Conservation (phyloP, 345 rosid species). For the Acer negundo region DNA sequence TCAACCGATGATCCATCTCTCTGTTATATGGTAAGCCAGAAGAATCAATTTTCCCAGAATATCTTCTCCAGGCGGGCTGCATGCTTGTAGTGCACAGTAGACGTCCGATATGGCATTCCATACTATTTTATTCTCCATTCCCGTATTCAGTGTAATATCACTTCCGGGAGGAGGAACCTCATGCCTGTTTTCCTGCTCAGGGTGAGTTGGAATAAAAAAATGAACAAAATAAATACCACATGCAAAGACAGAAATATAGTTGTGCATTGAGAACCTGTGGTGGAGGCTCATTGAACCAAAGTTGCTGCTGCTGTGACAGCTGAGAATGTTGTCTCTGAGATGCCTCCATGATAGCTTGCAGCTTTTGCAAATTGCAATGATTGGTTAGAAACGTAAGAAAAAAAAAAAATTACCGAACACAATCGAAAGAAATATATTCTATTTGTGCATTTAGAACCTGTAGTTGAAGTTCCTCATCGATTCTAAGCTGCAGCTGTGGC, state of each 20-base stretch:
- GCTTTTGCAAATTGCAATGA: too few species aligned
- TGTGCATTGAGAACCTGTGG: background rate
- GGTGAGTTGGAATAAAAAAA: background rate
- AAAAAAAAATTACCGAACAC: too few species aligned
- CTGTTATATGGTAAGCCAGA: too few species aligned
- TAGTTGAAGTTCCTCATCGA: background rate
- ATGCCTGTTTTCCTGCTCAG: background rate
- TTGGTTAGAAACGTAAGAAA: too few species aligned
- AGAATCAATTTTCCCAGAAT: background rate
- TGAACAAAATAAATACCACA: background rate
- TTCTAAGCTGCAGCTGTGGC: too few species aligned
- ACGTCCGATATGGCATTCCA: background rate
- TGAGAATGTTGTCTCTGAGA: too few species aligned
- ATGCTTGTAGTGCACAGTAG: slow-evolving; percentile 1
- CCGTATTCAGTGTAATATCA: background rate
- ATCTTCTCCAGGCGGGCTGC: background rate
- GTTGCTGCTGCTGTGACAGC: background rate
- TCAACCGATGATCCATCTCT: background rate
- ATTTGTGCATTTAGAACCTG: too few species aligned
- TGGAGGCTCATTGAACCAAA: too few species aligned
- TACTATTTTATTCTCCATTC: background rate
- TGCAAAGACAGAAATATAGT: background rate
- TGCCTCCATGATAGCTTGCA: too few species aligned
- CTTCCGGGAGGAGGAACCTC: background rate
- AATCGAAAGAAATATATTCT: too few species aligned